Base-by-base conservation (phyloP, 257 asterid species). In the Leonotis leonurus region DNA sequence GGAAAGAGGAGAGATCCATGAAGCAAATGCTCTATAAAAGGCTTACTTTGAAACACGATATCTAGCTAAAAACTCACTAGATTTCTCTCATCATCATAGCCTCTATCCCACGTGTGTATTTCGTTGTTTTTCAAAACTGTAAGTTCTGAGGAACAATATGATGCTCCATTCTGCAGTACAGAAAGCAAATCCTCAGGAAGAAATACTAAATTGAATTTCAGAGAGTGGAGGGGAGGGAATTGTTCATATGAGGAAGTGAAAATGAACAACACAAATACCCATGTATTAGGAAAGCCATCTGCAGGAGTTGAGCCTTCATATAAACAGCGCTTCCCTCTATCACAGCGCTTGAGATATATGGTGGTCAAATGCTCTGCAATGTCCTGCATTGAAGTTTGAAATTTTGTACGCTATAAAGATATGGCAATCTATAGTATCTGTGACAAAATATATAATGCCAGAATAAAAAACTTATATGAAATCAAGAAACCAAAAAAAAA, bases 321-420 rank as follows among this genome's bases (percentile, higher is more conserved):
- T 64, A 88, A 73, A 75, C 96, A 90, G 11, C 97, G 97, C 51
- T 84, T 91, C 17, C 98, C 97, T 44, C 98, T 81, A 50, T 86
- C 95, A 73, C 96, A 86, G 14, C 93, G 95, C 67, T 80, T 85
- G 60, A 93, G 80, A 80, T 85, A 67, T 55, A 89, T 79, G 59
- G 96, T 85, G 64, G 95, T 89, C 82, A 93, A 80, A 70, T 93
- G 99, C 81, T 93, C 99, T 12, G 96, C 97, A 77, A 93, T 82
- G 66, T 93, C 99, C 99, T 93, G 90, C 68, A 66, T 37, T 26
- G 11, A 18, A 55, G 33, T 56, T 58, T 62, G 22, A 64, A 32
- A 11, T 62, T 33, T 61, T 16, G 39, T 21, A 64, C 25, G 17
- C 21, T 9, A 25, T 30, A 51, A 52, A 33, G 69, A 55, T 60